Evolutionary conservation across 73 alveolate genomes (phyloP).

Genomic region (Paramecium bursaria): DNA sequence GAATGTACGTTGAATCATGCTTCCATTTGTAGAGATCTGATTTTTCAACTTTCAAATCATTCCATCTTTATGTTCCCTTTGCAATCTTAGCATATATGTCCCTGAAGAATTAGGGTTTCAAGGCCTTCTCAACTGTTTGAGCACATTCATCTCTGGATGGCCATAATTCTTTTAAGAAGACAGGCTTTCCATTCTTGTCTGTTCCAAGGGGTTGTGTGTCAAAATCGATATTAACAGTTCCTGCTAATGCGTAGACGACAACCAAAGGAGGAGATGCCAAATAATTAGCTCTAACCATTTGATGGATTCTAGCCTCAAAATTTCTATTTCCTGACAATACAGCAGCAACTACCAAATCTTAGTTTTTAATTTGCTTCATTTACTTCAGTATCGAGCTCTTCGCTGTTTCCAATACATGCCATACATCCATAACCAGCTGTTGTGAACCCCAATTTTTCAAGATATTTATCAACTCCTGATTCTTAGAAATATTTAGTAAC

Average conservation of each 20-base stretch:
- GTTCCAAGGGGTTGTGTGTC: slow-evolving; percentile 89
- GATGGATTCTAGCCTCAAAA: slow-evolving; percentile 94
- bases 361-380: slow-evolving; percentile 79
- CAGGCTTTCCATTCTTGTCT: slow-evolving; percentile 84
- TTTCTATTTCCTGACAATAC: slow-evolving; percentile 92
- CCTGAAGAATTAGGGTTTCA: slow-evolving; percentile 90
- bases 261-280: slow-evolving; percentile 93
- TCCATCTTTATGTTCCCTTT: slow-evolving; percentile 93
- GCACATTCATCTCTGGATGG: slow-evolving; percentile 83
- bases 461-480: slow-evolving; percentile 76
- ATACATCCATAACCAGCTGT: slow-evolving; percentile 95
- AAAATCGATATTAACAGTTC: slow-evolving; percentile 87
- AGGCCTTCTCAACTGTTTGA: slow-evolving; percentile 72
- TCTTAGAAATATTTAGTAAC: slow-evolving; percentile 82
- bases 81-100: slow-evolving; percentile 82
- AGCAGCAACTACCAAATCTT: slow-evolving; percentile 87
- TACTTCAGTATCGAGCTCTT: slow-evolving; percentile 81
- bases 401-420: slow-evolving; percentile 94
- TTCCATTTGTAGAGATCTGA: slow-evolving; percentile 87
- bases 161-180: slow-evolving; percentile 93
- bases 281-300: slow-evolving; percentile 88
- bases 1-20: slow-evolving; percentile 87
- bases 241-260: slow-evolving; percentile 83
- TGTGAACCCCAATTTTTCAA: slow-evolving; percentile 86
- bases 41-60: slow-evolving; percentile 79